A percentile compares a stretch with the other conserved stretches of the same genome.
These are phyloP conservation scores for Schrenkiella parvula DNA, from an alignment of 345 rosid genomes.

Conservation along the genomic window DNA sequence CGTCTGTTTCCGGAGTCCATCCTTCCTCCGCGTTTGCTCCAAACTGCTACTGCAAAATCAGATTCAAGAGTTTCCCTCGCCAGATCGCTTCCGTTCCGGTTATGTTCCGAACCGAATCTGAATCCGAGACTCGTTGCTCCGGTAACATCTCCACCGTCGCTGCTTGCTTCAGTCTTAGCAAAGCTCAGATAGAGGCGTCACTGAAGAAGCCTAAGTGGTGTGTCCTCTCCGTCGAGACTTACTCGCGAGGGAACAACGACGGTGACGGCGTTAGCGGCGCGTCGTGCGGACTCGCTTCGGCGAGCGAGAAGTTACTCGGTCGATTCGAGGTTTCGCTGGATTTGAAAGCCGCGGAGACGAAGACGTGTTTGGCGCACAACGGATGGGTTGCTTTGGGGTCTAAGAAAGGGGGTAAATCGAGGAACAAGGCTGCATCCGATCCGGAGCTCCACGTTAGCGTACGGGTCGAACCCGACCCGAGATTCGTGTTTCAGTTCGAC, in stretches of 20 bases:
- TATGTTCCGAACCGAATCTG: slow-evolving; percentile 24
- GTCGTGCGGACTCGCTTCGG: slow-evolving; percentile 41
- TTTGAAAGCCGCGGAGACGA: slow-evolving; percentile 53
- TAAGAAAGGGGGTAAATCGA: slow-evolving; percentile 20
- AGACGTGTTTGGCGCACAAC: slow-evolving; percentile 51
- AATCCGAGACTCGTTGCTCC: slow-evolving; percentile 30
- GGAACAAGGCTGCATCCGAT: slow-evolving; percentile 32
- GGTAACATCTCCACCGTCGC: slow-evolving; percentile 44
- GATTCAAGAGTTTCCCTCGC: slow-evolving; percentile 46
- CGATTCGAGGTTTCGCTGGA: slow-evolving; percentile 52
- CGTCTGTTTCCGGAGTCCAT: slow-evolving; percentile 29
- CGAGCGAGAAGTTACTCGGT: slow-evolving; percentile 58
- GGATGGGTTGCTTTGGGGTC: slow-evolving; percentile 62
- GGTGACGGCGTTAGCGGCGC: slow-evolving; percentile 26
- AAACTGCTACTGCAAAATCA: slow-evolving; percentile 60
- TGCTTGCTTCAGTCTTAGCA: slow-evolving; percentile 61
- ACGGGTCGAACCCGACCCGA: slow-evolving; percentile 78
- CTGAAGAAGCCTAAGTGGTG: slow-evolving; percentile 24
- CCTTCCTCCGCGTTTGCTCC: slow-evolving; percentile 15
- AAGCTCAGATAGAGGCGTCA: slow-evolving; percentile 41
- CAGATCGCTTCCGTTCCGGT: slow-evolving; percentile 45
- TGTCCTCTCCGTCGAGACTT: slow-evolving; percentile 46
- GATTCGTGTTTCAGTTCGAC: slow-evolving; percentile 82
- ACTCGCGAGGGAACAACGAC: slow-evolving; percentile 28
- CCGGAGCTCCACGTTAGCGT: slow-evolving; percentile 51